These are phyloP conservation scores for Suhomyces anneliseae DNA, from an alignment of 1,139 yeast genomes.

Conservation along the genomic window DNA sequence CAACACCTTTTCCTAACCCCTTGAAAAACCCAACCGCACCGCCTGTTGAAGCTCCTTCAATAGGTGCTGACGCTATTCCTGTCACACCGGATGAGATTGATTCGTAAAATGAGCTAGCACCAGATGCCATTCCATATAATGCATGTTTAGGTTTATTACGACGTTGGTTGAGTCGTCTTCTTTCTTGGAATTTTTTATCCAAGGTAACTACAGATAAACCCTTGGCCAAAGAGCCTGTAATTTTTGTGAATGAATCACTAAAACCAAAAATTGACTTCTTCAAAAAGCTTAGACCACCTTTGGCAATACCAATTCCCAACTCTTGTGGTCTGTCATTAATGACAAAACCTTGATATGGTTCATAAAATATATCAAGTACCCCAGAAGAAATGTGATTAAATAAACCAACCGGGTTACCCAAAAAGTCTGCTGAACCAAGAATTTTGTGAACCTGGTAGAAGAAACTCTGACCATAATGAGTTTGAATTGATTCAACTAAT, in stretches of 20 bases:
- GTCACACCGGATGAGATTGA: slow-evolving; percentile 85
- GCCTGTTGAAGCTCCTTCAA: slow-evolving; percentile 79
- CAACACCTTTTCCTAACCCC: slow-evolving; percentile 91
- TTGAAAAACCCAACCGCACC: slow-evolving; percentile 91
- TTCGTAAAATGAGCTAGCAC: slow-evolving; percentile 87
- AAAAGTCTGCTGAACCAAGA: slow-evolving; percentile 91
- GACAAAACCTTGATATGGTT: slow-evolving; percentile 94
- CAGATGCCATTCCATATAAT: slow-evolving; percentile 79
- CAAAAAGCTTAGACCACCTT: slow-evolving; percentile 91
- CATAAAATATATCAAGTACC: slow-evolving; percentile 93
- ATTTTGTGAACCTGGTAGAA: slow-evolving; percentile 90
- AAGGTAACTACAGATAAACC: slow-evolving; percentile 90
- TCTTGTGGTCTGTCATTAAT: slow-evolving; percentile 96
- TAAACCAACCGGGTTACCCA: slow-evolving; percentile 96
- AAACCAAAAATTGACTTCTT: slow-evolving; percentile 94
- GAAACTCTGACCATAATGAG: slow-evolving; percentile 92
- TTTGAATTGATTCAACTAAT: slow-evolving; percentile 66
- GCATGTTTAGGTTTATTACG: slow-evolving; percentile 86
- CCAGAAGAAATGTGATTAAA: slow-evolving; percentile 94
- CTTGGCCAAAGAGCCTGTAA: slow-evolving; percentile 93
- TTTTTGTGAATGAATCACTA: slow-evolving; percentile 88
- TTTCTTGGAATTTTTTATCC: slow-evolving; percentile 82
- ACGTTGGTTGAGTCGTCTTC: slow-evolving; percentile 69
- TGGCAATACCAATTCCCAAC: slow-evolving; percentile 90
- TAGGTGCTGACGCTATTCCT: slow-evolving; percentile 89